Evolutionary conservation across 1,284 basidiomycete genomes (phyloP).

Genomic region (Cerioporus squamosus): DNA sequence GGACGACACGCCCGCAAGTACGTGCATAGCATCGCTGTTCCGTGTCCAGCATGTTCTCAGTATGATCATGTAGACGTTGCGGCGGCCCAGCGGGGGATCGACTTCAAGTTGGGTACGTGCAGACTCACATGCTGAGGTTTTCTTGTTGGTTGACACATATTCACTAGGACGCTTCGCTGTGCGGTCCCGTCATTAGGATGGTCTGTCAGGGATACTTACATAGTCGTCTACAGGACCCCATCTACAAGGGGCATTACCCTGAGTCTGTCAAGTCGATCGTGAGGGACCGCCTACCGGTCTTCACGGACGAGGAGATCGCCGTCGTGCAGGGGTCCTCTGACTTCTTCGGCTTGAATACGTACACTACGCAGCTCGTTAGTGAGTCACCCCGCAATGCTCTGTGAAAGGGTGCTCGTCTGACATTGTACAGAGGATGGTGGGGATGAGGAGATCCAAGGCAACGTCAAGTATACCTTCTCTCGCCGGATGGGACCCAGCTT

Average conservation of each 20-base stretch:
- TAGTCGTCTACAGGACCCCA: constrained; percentile 44
- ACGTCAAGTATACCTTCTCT: constrained; percentile 43
- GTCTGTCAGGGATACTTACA: background rate
- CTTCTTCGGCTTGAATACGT: constrained; percentile 53
- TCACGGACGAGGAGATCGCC: constrained; percentile 50
- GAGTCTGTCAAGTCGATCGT: constrained; percentile 45
- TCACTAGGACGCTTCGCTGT: constrained; percentile 36
- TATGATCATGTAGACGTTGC: constrained; percentile 37
- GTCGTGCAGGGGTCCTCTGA: constrained; percentile 55
- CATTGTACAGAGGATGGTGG: constrained; percentile 38
- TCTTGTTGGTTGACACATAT: background rate
- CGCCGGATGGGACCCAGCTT: constrained; percentile 54
- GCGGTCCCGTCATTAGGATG: background rate
- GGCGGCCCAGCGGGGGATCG: constrained; percentile 48
- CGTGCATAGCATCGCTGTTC: background rate
- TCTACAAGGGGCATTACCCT: constrained; percentile 57
- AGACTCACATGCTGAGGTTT: background rate
- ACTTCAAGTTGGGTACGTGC: constrained; percentile 38
- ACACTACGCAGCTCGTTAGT: constrained; percentile 54
- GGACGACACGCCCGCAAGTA: constrained; percentile 50
- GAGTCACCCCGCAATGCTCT: constrained; percentile 25
- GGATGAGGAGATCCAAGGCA: constrained; percentile 48
- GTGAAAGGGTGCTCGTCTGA: background rate
- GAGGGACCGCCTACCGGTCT: constrained; percentile 52
- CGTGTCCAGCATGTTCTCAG: background rate